phyloP scores from a whole-genome alignment of 129 eudicot species.

The Pulicaria dysenterica region DNA sequence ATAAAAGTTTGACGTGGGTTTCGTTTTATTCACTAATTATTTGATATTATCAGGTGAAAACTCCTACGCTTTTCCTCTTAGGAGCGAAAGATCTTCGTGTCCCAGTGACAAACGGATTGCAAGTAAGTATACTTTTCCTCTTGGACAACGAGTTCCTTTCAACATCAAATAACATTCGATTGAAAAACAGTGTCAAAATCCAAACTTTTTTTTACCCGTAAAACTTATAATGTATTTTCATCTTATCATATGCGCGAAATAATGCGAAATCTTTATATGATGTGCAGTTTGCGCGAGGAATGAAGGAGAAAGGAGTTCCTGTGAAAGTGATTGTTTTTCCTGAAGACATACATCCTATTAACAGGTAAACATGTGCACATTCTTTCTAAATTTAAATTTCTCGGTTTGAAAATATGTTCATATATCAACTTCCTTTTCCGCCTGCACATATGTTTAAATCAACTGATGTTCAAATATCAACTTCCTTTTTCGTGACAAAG shows the following conservation, averaged over 20 bases:
- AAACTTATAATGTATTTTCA: not conserved
- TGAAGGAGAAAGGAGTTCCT: slow-evolving; percentile 76
- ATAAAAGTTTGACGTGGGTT: not conserved
- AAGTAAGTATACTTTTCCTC: slow-evolving; percentile 51
- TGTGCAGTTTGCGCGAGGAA: slow-evolving; percentile 67
- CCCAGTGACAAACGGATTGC: slow-evolving; percentile 82
- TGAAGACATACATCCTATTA: slow-evolving; percentile 65
- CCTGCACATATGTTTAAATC: not conserved
- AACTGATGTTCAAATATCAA: not conserved
- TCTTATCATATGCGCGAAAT: slow-evolving; percentile 1
- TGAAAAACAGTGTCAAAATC: not conserved
- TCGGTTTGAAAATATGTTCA: not conserved
- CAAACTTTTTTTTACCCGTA: not conserved
- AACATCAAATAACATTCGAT: not conserved
- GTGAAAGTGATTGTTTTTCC: slow-evolving; percentile 83
- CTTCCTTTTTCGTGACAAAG: not conserved
- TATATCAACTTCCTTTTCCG: not conserved
- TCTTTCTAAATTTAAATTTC: not conserved
- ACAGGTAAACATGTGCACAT: slow-evolving; percentile 42
- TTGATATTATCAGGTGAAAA: slow-evolving; percentile 70
- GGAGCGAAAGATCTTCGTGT: slow-evolving; percentile 97
- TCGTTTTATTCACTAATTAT: slow-evolving; percentile 6
- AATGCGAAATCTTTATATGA: slow-evolving; percentile 13
- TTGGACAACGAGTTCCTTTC: not conserved
- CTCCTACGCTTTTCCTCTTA: slow-evolving; percentile 81